These are phyloP conservation scores for Sporisorium sorghi DNA, from an alignment of 1,284 basidiomycete genomes.

Conservation along the genomic window DNA sequence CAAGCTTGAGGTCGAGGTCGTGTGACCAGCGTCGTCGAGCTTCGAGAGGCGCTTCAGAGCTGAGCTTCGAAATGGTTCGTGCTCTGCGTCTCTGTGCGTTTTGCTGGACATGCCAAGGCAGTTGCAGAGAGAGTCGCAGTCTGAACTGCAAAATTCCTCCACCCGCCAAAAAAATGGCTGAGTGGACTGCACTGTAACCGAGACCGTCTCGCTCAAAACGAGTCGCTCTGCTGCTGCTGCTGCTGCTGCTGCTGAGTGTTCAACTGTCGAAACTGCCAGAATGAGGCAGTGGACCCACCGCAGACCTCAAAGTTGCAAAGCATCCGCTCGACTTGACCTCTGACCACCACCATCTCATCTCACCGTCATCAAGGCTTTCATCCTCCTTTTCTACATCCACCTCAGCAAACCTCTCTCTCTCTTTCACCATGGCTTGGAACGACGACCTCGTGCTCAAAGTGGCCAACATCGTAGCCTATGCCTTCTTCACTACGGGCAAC, in stretches of 20 bases:
- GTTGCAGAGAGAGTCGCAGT: too few species aligned
- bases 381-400: not conserved
- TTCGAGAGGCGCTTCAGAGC: not conserved
- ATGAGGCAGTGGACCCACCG: slow-evolving; percentile 1
- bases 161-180: slow-evolving; percentile 1
- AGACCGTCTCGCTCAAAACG: slow-evolving; percentile 3
- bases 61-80: slow-evolving; percentile 4
- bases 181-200: slow-evolving; percentile 19
- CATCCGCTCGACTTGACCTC: not conserved
- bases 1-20: slow-evolving; percentile 10
- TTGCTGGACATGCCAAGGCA: slow-evolving; percentile 11
- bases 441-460: slow-evolving; percentile 72
- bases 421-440: slow-evolving; percentile 49
- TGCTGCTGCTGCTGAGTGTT: slow-evolving; percentile 8
- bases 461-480: slow-evolving; percentile 81
- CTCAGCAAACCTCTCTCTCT: not conserved
- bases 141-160: slow-evolving; percentile 8
- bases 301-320: not conserved
- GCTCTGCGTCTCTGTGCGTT: slow-evolving; percentile 38
- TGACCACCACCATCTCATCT: not conserved
- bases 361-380: not conserved
- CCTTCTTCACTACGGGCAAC: slow-evolving; percentile 87
- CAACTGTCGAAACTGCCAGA: slow-evolving; percentile 6
- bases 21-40: slow-evolving; percentile 15
- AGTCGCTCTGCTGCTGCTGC: too few species aligned